Evolutionary conservation across 2,329 filamentous ascomycete genomes (phyloP).

Genomic region (Diaporthe vaccinii): DNA sequence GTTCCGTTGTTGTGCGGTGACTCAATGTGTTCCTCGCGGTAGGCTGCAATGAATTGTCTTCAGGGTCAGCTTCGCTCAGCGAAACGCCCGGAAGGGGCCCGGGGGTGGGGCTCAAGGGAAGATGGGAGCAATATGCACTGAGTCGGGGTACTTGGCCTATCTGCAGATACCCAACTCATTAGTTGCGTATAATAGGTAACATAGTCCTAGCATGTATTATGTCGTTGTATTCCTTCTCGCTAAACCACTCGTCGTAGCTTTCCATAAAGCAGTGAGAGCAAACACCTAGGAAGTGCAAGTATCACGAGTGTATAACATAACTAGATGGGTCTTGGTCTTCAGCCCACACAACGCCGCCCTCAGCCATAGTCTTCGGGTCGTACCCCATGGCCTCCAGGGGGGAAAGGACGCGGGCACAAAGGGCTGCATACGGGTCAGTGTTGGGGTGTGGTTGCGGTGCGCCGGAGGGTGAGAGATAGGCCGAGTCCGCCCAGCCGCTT

Average conservation of each 20-base stretch:
- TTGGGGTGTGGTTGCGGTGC: constrained; percentile 43
- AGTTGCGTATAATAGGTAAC: constrained; percentile 43
- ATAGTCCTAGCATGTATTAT: constrained; percentile 45
- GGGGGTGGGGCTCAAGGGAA: no score
- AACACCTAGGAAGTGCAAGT: constrained; percentile 44
- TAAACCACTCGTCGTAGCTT: constrained; percentile 45
- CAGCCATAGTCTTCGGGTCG: constrained; percentile 41
- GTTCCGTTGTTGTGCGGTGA: constrained; percentile 42
- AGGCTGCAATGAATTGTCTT: constrained; percentile 42
- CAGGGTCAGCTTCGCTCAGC: not conserved
- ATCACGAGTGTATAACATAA: constrained; percentile 46
- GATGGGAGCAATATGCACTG: constrained; percentile 14
- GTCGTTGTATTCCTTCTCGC: constrained; percentile 44
- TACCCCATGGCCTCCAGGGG: constrained; percentile 43
- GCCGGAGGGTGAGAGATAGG: constrained; percentile 42
- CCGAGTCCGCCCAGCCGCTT: constrained; percentile 35
- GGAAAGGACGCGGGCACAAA: constrained; percentile 41
- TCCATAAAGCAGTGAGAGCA: constrained; percentile 46
- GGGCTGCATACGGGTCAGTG: constrained; percentile 40
- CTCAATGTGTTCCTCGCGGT: constrained; percentile 42
- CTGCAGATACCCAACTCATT: constrained; percentile 43
- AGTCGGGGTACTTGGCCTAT: constrained; percentile 43
- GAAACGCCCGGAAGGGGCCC: not conserved
- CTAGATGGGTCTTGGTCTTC: constrained; percentile 47
- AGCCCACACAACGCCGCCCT: constrained; percentile 45